Conservation (phyloP, 108 stramenopile genomes). For the Fistulifera pelliculosa region DNA sequence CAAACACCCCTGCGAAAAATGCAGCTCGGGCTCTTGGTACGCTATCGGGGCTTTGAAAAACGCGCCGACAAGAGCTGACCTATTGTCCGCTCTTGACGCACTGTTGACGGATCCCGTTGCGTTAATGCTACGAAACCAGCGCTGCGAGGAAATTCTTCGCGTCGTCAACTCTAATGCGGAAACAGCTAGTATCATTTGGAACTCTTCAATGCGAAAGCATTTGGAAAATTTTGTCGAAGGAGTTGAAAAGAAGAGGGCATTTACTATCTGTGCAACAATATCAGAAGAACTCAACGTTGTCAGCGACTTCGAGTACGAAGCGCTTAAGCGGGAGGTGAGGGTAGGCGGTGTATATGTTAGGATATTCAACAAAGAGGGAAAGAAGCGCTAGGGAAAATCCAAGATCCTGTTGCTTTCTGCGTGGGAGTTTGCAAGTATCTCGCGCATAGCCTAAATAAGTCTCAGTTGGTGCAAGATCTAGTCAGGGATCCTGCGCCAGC, state of each 20-base stretch:
- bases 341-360: conserved; percentile 68
- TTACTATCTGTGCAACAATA: conserved; percentile 15
- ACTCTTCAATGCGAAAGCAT: conserved; percentile 57
- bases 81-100: conserved; percentile 28
- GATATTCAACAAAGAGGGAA: conserved; percentile 44
- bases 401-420: conserved; percentile 25
- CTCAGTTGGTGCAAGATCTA: no score
- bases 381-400: conserved; percentile 35
- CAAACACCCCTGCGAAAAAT: conserved; percentile 47
- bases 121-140: conserved; percentile 42
- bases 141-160: conserved; percentile 43
- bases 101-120: conserved; percentile 59
- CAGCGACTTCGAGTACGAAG: conserved; percentile 27
- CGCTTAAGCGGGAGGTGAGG: conserved; percentile 40
- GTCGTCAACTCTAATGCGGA: conserved; percentile 54
- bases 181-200: conserved; percentile 62
- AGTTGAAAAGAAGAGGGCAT: conserved; percentile 25
- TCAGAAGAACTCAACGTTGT: conserved; percentile 23
- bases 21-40: conserved; percentile 54
- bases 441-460: no score
- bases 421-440: neutral
- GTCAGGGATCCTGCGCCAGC: no score
- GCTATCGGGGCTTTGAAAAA: conserved; percentile 51
- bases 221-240: conserved; percentile 29
- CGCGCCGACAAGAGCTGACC: conserved; percentile 27